phyloP scores from a whole-genome alignment of 371 early-diverging fungal genomes.

The Circinella minor region DNA sequence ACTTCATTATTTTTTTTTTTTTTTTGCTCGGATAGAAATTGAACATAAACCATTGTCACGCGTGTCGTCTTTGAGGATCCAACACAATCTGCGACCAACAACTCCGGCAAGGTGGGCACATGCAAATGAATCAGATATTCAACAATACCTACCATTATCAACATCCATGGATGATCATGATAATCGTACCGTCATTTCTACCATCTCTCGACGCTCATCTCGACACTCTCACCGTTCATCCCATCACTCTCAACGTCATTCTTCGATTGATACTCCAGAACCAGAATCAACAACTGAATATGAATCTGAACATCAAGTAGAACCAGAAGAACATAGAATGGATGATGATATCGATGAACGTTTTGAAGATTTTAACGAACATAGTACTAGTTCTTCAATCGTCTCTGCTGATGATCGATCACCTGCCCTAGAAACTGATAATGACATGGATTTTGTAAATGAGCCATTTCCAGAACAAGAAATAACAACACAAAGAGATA shows the following conservation, averaged over 20 bases:
- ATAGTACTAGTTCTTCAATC: not conserved
- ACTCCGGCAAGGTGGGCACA: constrained; percentile 27
- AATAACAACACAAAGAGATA: not conserved
- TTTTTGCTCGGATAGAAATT: not conserved
- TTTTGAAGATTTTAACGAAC: not conserved
- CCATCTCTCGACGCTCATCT: not conserved
- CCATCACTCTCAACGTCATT: not conserved
- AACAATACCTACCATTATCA: constrained; percentile 13
- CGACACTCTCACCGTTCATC: not conserved
- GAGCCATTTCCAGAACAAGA: not conserved
- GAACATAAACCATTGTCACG: constrained; percentile 1
- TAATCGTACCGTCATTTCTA: not conserved
- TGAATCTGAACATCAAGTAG: no score
- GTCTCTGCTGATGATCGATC: no score
- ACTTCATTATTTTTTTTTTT: not conserved
- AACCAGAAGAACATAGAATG: not conserved
- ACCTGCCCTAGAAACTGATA: not conserved
- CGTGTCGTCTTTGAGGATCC: not conserved
- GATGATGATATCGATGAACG: not conserved
- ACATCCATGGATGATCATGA: not conserved
- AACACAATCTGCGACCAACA: constrained; percentile 20
- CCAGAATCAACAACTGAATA: not conserved
- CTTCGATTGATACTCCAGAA: not conserved
- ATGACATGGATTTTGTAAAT: not conserved
- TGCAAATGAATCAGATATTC: constrained; percentile 18